A percentile compares a stretch with the other conserved stretches of the same genome.
These are phyloP conservation scores for Skeletonema marinoi DNA, from an alignment of 108 stramenopile genomes.

Conservation along the genomic window DNA sequence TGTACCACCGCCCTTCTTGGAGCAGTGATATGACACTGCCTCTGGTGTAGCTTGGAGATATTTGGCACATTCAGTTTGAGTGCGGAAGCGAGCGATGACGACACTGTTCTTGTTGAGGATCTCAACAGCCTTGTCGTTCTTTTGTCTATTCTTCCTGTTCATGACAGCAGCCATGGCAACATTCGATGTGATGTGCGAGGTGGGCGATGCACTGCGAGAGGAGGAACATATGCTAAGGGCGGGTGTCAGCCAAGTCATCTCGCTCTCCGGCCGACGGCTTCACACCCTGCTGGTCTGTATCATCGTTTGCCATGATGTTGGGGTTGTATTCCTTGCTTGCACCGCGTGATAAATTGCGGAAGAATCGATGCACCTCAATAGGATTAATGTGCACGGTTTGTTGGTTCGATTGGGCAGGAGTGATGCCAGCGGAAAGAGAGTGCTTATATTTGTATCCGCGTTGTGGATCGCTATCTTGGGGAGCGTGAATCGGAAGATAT, in stretches of 20 bases:
- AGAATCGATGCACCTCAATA: slow-evolving; percentile 11
- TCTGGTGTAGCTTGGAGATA: slow-evolving; percentile 47
- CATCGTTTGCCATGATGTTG: neutral
- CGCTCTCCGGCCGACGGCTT: neutral
- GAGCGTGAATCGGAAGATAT: neutral
- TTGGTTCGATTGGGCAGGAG: neutral
- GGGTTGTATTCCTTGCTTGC: neutral
- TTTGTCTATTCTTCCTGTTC: slow-evolving; percentile 8
- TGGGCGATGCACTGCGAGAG: neutral
- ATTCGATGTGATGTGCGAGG: neutral
- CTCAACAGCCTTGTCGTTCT: slow-evolving; percentile 35
- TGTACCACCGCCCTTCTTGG: slow-evolving; percentile 28
- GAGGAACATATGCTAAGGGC: neutral
- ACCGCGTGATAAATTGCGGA: slow-evolving; percentile 1
- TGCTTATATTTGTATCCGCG: neutral
- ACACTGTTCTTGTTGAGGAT: slow-evolving; percentile 6
- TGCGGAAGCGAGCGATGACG: slow-evolving; percentile 33
- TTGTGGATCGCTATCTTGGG: neutral
- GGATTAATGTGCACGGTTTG: slow-evolving; percentile 17
- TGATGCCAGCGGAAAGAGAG: neutral
- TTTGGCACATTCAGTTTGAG: slow-evolving; percentile 43
- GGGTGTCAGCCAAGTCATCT: neutral
- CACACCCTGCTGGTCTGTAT: neutral
- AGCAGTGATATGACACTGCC: slow-evolving; percentile 45
- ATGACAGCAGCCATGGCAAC: neutral